Percentiles rank a stretch among this genome's conserved stretches.
These are phyloP conservation scores for Brassica balearica DNA, from an alignment of 441 rosid species.

Conservation along the genomic window DNA sequence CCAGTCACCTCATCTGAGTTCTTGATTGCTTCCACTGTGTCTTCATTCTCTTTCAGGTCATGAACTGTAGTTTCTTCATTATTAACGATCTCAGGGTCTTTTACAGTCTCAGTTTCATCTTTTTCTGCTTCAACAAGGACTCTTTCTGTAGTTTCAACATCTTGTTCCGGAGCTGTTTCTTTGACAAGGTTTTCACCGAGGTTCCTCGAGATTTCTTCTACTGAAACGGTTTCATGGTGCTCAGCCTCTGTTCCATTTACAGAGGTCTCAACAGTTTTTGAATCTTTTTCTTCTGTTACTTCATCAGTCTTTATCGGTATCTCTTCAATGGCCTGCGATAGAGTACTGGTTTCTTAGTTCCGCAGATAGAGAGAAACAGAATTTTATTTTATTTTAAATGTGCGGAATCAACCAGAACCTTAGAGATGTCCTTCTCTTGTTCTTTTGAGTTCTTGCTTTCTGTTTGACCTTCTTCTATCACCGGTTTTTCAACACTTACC, in stretches of 20 bases:
- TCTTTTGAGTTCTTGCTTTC: conserved; percentile 13
- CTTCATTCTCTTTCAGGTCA: not conserved
- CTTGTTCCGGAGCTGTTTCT: conserved; percentile 19
- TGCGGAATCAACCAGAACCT: conserved; percentile 7
- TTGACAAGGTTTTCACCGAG: conserved; percentile 17
- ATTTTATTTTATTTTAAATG: no score
- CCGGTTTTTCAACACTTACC: conserved; percentile 26
- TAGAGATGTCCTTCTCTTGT: conserved; percentile 29
- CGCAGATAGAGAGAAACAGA: not conserved
- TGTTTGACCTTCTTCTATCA: conserved; percentile 29
- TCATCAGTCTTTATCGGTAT: conserved; percentile 27
- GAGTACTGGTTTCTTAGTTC: conserved; percentile 9
- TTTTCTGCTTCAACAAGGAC: not conserved
- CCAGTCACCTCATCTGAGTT: conserved; percentile 11
- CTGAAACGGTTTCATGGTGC: conserved; percentile 15
- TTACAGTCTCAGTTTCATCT: conserved; percentile 6
- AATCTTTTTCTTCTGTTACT: conserved; percentile 23
- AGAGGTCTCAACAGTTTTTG: conserved; percentile 19
- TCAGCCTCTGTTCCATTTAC: conserved; percentile 31
- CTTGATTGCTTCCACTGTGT: not conserved
- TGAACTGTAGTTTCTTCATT: not conserved
- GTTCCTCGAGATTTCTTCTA: conserved; percentile 14
- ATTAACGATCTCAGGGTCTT: not conserved
- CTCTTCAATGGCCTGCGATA: conserved; percentile 25
- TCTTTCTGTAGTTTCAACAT: conserved; percentile 32